These are phyloP conservation scores for Verticillium albo-atrum DNA, from an alignment of 2,329 filamentous ascomycete genomes.

Conservation along the genomic window DNA sequence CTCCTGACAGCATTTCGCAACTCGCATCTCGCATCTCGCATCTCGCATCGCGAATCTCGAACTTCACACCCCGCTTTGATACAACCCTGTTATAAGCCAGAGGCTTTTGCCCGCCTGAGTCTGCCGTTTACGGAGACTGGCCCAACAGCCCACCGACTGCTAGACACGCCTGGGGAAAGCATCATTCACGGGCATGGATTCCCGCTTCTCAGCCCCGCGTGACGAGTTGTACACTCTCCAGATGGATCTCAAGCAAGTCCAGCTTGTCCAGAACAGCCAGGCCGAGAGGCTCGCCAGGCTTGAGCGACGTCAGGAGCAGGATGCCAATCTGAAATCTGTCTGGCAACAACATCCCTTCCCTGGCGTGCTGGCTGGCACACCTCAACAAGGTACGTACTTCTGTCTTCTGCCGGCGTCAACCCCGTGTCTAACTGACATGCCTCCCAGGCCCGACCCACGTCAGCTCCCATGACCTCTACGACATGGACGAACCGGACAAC, in stretches of 20 bases:
- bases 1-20: neutral
- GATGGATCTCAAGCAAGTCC: conserved; percentile 66
- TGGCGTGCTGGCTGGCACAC: conserved; percentile 74
- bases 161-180: neutral
- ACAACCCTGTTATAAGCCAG: neutral
- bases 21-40: neutral
- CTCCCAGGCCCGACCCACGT: conserved; percentile 70
- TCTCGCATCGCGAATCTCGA: neutral
- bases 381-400: conserved; percentile 72
- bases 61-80: neutral
- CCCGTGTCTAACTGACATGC: conserved; percentile 13
- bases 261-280: conserved; percentile 58
- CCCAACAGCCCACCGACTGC: neutral
- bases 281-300: conserved; percentile 57
- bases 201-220: conserved; percentile 52
- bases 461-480: conserved; percentile 76
- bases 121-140: neutral
- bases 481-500: conserved; percentile 82
- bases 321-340: conserved; percentile 72
- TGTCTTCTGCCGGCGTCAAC: neutral
- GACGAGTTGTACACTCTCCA: conserved; percentile 66
- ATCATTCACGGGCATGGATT: conserved; percentile 52
- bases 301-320: conserved; percentile 64
- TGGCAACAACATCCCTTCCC: conserved; percentile 94
- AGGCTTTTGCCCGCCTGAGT: neutral